Evolutionary conservation across 2,329 filamentous ascomycete genomes (phyloP), one percentile per base, ranked within the genome.

Genomic region (Calonectria multiphialidica): DNA sequence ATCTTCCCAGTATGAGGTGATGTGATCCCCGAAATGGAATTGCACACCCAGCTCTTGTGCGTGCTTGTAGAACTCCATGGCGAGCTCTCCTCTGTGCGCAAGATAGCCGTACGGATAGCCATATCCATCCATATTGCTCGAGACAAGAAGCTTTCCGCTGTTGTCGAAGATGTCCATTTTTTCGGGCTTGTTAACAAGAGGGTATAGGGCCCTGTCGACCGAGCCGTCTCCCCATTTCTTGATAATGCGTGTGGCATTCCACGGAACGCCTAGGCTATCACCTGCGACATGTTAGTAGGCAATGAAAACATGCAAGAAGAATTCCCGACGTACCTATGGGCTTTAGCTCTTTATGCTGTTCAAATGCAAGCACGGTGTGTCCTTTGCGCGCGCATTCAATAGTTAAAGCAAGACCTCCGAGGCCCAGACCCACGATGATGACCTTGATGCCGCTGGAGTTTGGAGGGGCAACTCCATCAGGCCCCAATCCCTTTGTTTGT

Each of bases 1-100:
- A 10, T 59, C 21, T 40, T 59, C 53, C 53, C 53, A 59, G 7
- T 59, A 59, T 2, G 53, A 59, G 3, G 53, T 59, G 35, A 59
- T 42, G 7, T 21, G n/a, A 9, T 59, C 21, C 5, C 53, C 53
- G n/a, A 59, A 59, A 10, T 59, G 53, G 15, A 59, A 59, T 2
- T 59, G n/a, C 2, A 59, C 53, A 18, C 53, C 53, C 5, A 59
- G 16, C 15, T 59, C 53, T 5, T 59, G 25, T 18, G 53, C 53
- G 37, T 59, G 33, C 21, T 59, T 59, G 53, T 40, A 59, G 21
- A 59, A 59, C 23, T 18, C 35, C 53, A 59, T 59, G 7, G 53
- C 53, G 8, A 59, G 37, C 53, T 59, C 53, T 15, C 53, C 53
- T 59, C 53, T 59, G 53, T 59, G 53, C 18, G 33, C 53, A 59